Evolutionary conservation across 805 yeast species (phyloP).

Genomic region (Ogataea saltuana): DNA sequence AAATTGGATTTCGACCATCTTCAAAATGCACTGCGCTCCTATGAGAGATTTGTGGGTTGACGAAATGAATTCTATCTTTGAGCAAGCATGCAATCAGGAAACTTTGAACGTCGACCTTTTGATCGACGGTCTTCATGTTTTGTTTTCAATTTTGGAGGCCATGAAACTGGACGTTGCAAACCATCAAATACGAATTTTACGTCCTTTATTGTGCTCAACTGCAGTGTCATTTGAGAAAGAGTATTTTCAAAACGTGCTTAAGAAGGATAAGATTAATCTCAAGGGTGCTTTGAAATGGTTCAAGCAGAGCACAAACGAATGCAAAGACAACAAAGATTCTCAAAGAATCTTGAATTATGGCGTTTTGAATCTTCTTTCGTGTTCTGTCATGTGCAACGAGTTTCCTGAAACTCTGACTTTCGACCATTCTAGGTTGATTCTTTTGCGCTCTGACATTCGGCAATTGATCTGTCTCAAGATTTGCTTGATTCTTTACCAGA

Average conservation of each 20-base stretch:
- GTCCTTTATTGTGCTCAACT: constrained; percentile 83
- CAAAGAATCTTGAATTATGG: constrained; percentile 46
- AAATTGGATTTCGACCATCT: constrained; percentile 71
- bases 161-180: constrained; percentile 95
- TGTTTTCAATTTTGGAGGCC: constrained; percentile 84
- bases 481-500: constrained; percentile 71
- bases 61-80: constrained; percentile 68
- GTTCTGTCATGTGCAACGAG: constrained; percentile 77
- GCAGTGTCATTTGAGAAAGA: constrained; percentile 89
- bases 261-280: constrained; percentile 59
- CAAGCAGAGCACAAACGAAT: constrained; percentile 34
- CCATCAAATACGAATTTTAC: constrained; percentile 82
- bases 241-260: constrained; percentile 59
- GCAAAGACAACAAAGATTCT: constrained; percentile 19
- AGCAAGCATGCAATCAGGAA: constrained; percentile 38
- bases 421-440: constrained; percentile 77
- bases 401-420: constrained; percentile 83
- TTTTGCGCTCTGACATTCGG: constrained; percentile 81
- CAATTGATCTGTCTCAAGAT: constrained; percentile 80
- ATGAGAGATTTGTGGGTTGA: constrained; percentile 91
- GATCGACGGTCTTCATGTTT: constrained; percentile 73
- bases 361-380: constrained; percentile 65
- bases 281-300: constrained; percentile 69
- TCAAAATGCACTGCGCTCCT: constrained; percentile 92
- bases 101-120: constrained; percentile 40